phyloP scores from a whole-genome alignment of 2,329 filamentous ascomycete genomes.

The Malbranchea cinnamomea region DNA sequence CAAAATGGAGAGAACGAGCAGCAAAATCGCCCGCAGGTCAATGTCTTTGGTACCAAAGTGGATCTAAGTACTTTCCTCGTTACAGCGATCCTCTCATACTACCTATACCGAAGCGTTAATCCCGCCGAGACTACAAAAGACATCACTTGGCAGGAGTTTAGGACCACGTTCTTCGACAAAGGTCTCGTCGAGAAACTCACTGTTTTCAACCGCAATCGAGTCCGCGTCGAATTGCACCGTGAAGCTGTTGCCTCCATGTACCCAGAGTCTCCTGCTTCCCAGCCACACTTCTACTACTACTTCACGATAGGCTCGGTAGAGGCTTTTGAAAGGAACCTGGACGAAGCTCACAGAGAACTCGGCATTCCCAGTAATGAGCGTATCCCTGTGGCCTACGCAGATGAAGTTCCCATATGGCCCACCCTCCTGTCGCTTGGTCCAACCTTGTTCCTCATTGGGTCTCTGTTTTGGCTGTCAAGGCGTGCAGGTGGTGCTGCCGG shows the following conservation, averaged over 20 bases:
- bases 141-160: constrained; percentile 96
- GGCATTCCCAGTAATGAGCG: constrained; percentile 74
- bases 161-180: constrained; percentile 86
- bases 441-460: constrained; percentile 70
- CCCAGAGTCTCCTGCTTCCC: constrained; percentile 56
- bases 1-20: constrained; percentile 15
- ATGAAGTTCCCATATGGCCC: constrained; percentile 57
- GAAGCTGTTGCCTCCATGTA: constrained; percentile 58
- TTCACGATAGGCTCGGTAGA: constrained; percentile 94
- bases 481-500: constrained; percentile 56
- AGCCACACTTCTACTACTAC: constrained; percentile 65
- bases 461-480: constrained; percentile 64
- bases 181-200: constrained; percentile 86
- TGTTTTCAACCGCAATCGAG: constrained; percentile 60
- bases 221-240: constrained; percentile 66
- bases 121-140: constrained; percentile 55
- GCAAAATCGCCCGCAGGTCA: constrained; percentile 16
- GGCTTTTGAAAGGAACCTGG: constrained; percentile 75
- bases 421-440: constrained; percentile 72
- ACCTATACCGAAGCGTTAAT: constrained; percentile 50
- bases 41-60: constrained; percentile 33
- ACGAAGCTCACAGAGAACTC: constrained; percentile 75
- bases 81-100: constrained; percentile 45
- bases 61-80: constrained; percentile 43
- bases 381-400: constrained; percentile 79